phyloP scores from a whole-genome alignment of 306 rosid species.

The Prunus padus region DNA sequence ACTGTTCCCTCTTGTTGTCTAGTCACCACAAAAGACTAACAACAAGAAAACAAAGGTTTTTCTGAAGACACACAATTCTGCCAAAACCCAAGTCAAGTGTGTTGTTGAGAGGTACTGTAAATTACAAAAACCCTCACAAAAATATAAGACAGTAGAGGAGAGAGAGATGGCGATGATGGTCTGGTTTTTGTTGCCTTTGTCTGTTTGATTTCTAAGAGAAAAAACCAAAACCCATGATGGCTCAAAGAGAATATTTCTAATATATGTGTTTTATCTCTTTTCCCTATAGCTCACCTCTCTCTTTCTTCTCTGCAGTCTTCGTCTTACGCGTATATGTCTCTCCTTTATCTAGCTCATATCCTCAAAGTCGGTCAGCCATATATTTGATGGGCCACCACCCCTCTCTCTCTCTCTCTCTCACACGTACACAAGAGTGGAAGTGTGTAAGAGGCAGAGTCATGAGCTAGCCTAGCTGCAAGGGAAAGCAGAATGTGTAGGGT shows the following conservation, averaged over 20 bases:
- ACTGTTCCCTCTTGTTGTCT: conserved; percentile 18
- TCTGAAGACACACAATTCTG: conserved; percentile 33
- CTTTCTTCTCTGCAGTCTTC: conserved; percentile 26
- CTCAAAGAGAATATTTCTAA: conserved; percentile 31
- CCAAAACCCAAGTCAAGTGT: conserved; percentile 64
- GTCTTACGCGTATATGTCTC: conserved; percentile 32
- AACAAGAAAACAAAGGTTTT: conserved; percentile 44
- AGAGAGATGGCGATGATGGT: conserved; percentile 28
- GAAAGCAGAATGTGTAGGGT: conserved; percentile 42
- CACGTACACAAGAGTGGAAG: conserved; percentile 46
- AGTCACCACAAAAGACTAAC: conserved; percentile 18
- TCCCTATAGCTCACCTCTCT: conserved; percentile 12
- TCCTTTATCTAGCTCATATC: conserved; percentile 49
- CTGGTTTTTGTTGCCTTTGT: conserved; percentile 38
- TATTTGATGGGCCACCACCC: conserved; percentile 66
- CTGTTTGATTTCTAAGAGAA: conserved; percentile 50
- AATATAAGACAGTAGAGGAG: conserved; percentile 27
- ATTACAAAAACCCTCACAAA: conserved; percentile 20
- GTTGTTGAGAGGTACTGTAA: conserved; percentile 30
- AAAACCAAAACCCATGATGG: conserved; percentile 57
- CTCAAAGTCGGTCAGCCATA: conserved; percentile 66
- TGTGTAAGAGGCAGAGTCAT: conserved; percentile 39
- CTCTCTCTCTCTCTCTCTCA: conserved; percentile 16
- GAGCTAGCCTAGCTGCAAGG: conserved; percentile 5
- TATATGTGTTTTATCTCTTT: conserved; percentile 23